A percentile compares a stretch with the other conserved stretches of the same genome.
Evolutionary conservation across 768 basidiomycete species (phyloP).

Genomic region (Hemileccinum rubropunctum): DNA sequence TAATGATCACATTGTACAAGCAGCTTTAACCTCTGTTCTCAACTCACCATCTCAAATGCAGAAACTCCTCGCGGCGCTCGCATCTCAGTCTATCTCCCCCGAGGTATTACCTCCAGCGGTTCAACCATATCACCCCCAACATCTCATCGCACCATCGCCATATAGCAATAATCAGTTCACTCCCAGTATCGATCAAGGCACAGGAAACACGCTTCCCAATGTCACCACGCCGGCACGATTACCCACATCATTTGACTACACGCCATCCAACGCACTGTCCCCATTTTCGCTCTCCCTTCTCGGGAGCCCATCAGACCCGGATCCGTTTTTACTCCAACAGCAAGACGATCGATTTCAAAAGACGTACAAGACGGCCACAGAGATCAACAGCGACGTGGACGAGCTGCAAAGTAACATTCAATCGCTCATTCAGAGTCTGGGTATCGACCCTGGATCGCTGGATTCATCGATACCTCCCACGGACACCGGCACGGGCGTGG

Average conservation of each 20-base stretch:
- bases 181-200: background rate
- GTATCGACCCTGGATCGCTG: constrained; percentile 50
- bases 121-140: constrained; percentile 22
- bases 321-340: constrained; percentile 35
- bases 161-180: constrained; percentile 16
- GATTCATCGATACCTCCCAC: constrained; percentile 4
- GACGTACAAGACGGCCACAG: constrained; percentile 56
- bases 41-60: constrained; percentile 55
- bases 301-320: constrained; percentile 25
- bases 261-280: constrained; percentile 19
- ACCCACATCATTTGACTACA: constrained; percentile 22
- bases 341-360: constrained; percentile 46
- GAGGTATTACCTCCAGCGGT: constrained; percentile 19
- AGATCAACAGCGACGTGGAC: constrained; percentile 73
- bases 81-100: constrained; percentile 22
- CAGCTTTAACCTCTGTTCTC: constrained; percentile 49
- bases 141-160: constrained; percentile 29
- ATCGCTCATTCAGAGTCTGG: constrained; percentile 67
- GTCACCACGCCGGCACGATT: constrained; percentile 8
- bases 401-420: constrained; percentile 67
- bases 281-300: constrained; percentile 26
- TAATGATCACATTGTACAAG: constrained; percentile 47
- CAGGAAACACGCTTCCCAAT: constrained; percentile 5
- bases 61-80: constrained; percentile 48
- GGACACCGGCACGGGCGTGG: constrained; percentile 8